Base-by-base conservation (phyloP, 257 asterid genomes). In the Lycium ferocissimum region DNA sequence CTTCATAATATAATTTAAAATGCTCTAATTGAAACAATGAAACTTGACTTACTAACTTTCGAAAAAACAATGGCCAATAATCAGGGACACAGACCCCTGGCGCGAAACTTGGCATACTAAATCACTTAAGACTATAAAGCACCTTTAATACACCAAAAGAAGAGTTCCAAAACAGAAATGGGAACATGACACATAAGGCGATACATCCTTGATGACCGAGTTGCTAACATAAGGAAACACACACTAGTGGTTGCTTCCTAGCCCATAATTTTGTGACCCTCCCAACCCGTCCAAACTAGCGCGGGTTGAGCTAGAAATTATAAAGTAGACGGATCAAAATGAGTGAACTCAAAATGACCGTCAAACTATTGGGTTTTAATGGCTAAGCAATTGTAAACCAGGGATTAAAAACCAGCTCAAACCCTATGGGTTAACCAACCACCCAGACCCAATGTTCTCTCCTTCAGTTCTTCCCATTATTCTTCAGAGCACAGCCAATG, bases 321-420 rank as follows among this genome's bases (percentile, higher is more conserved):
- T 70, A 18, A 15, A 71, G 79, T 17, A 18, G 79, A 71, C 4
- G 17, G 35, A 40, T 71, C 79, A 71, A 37, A 71, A 40, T 71
- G 20, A 40, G 56, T 40, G 79, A 15, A 71, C 79, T 40, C 56
- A 71, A 70, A 70, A 70, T 40, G 54, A 40, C 15, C 79, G 17
- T 71, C 17, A 71, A 71, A 18, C 54, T 71, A 71, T 18, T 71
- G 79, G 45, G 79, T 40, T 71, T 70, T 40, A 71, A 71, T 70
- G 79, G 17, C 79, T 70, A 38, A 43, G 40, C 79, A 53, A 70
- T 38, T 70, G 53, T 18, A 71, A 71, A 40, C 51, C 22, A 69
- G 9, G 76, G 49, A 69, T 37, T 37, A 37, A 66, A 66, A 66
- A 12, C 3, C 22, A 67, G 10, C n/a, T 66, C 43, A 38, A 38